Evolutionary conservation across 1,284 basidiomycete species (phyloP).

Genomic region (Trametes versicolor): DNA sequence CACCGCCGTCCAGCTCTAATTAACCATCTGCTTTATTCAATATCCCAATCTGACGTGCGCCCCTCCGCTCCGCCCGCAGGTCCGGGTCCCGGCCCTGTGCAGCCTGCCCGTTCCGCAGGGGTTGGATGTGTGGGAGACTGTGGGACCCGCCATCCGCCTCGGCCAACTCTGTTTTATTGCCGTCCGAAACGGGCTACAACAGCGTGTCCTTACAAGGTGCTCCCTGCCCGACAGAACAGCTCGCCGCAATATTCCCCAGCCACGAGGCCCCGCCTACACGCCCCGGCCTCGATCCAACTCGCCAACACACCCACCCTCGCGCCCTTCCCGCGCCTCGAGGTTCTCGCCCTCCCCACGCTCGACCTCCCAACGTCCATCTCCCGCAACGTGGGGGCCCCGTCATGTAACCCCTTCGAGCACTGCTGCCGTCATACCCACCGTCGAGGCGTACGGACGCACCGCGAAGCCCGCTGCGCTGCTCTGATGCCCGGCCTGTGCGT

Average conservation of each 20-base stretch:
- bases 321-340: conserved; percentile 12
- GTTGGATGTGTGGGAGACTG: not conserved
- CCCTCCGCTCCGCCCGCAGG: conserved; percentile 1
- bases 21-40: conserved; percentile 2
- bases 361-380: not conserved
- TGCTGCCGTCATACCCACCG: conserved; percentile 1
- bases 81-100: not conserved
- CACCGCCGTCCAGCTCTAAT: conserved; percentile 5
- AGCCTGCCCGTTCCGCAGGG: not conserved
- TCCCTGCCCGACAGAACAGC: conserved; percentile 29
- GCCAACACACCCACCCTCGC: not conserved
- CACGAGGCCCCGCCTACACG: conserved; percentile 23
- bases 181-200: conserved; percentile 28
- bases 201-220: conserved; percentile 28
- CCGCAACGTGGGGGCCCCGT: not conserved
- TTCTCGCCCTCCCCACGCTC: not conserved
- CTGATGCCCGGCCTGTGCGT: conserved; percentile 4
- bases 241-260: conserved; percentile 30
- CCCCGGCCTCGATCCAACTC: conserved; percentile 10
- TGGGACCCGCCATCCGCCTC: conserved; percentile 8
- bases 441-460: conserved; percentile 3
- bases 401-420: conserved; percentile 3
- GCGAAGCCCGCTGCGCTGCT: conserved; percentile 2
- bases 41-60: not conserved
- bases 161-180: conserved; percentile 33